These are phyloP conservation scores for Prunus yedoensis DNA, from an alignment of 331 rosid genomes.

Conservation along the genomic window DNA sequence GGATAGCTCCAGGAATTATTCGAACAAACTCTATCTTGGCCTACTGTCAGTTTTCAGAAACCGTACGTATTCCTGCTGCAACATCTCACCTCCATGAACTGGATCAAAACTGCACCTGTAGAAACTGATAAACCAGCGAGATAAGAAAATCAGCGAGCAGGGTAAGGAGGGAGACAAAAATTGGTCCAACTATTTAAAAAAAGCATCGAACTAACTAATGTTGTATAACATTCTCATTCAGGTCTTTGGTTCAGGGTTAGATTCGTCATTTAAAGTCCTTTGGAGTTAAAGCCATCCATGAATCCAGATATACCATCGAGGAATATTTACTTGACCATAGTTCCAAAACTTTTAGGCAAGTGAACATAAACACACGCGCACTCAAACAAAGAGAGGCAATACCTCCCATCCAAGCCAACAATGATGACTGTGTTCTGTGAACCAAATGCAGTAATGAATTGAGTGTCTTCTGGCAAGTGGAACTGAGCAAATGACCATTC, in stretches of 20 bases:
- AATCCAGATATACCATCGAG: neutral
- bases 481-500: constrained; percentile 97
- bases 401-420: constrained; percentile 95
- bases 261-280: too few relatives aligned
- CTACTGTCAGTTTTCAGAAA: constrained; percentile 57
- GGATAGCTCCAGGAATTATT: constrained; percentile 11
- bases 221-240: neutral
- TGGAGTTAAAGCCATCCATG: neutral
- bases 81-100: constrained; percentile 78
- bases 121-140: constrained; percentile 51
- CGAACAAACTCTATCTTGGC: constrained; percentile 27
- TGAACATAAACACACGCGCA: neutral
- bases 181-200: neutral
- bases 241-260: neutral
- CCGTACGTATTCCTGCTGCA: constrained; percentile 67
- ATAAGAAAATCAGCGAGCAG: constrained; percentile 7
- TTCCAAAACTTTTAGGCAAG: neutral
- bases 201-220: neutral
- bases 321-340: neutral
- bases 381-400: neutral
- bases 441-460: constrained; percentile 83
- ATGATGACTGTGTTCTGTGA: constrained; percentile 61
- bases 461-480: constrained; percentile 70
- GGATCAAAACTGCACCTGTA: constrained; percentile 78
- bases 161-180: neutral